These are phyloP conservation scores for Sporothrix pallida DNA, from an alignment of 2,329 filamentous ascomycete species.

Conservation along the genomic window DNA sequence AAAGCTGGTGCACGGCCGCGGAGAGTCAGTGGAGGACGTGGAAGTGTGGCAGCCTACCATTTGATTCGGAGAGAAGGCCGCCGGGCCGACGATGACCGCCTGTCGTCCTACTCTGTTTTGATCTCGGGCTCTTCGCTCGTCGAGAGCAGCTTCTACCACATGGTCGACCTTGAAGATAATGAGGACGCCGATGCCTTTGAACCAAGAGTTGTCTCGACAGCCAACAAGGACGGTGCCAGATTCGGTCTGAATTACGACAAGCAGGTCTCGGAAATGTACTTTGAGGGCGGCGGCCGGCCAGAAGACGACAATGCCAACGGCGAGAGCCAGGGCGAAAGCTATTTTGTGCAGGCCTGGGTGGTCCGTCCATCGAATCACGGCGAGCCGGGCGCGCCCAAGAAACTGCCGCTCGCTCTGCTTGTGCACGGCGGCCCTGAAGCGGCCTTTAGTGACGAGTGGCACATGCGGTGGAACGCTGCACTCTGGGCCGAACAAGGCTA, in stretches of 20 bases:
- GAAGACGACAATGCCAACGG: background rate
- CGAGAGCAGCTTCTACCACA: constrained; percentile 48
- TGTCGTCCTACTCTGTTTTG: constrained; percentile 41
- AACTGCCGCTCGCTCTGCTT: constrained; percentile 49
- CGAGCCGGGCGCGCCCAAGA: constrained; percentile 39
- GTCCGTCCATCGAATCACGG: constrained; percentile 50
- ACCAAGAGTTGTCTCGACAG: constrained; percentile 43
- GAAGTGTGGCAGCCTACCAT: constrained; percentile 43
- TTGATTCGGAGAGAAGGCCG: constrained; percentile 37
- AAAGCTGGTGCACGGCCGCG: constrained; percentile 41
- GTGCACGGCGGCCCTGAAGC: constrained; percentile 52
- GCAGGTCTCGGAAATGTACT: constrained; percentile 52
- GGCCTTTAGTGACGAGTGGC: constrained; percentile 56
- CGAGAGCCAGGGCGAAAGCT: constrained; percentile 1
- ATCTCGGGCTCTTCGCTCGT: constrained; percentile 48
- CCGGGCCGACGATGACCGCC: constrained; percentile 37
- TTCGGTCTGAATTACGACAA: constrained; percentile 44
- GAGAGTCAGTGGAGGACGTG: constrained; percentile 37
- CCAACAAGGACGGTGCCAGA: constrained; percentile 44
- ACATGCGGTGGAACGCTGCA: constrained; percentile 55
- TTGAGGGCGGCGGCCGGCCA: constrained; percentile 43
- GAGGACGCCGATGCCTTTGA: constrained; percentile 28
- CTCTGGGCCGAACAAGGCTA: constrained; percentile 67
- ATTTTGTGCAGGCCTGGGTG: constrained; percentile 49
- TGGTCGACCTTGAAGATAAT: constrained; percentile 41